Evolutionary conservation across 2,329 filamentous ascomycete genomes (phyloP), one percentile per base, ranked within the genome.

Genomic region (Xylaria sp.): DNA sequence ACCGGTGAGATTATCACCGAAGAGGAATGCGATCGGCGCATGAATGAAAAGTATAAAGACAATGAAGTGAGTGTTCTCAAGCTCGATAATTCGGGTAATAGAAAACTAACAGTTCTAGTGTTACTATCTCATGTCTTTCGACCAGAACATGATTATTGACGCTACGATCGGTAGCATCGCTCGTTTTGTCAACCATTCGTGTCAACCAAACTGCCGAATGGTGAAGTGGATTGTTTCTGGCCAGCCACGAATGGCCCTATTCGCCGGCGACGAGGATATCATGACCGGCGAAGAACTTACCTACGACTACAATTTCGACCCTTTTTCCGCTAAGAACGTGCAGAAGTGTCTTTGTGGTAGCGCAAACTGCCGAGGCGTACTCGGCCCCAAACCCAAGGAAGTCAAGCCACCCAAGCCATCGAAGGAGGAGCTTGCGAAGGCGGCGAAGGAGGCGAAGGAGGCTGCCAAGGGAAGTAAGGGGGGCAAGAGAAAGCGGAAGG

Each of bases 81-180:
- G 34, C 23, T 56, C 23, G 34, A 67, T 59, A 58, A 58, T 44
- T 30, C 18, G 56, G 19, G 3, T 19, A 16, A 39, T 2, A 47
- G 4, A 18, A 55, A 50, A 62, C 65, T 66, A 50, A 60, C 57
- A 16, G 35, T 18, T 51, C 30, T 67, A 96, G 90, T 96, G 92
- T 75, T 97, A 96, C 75, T 99, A 99, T 74, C 80, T 99, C 54
- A 99, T 99, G 94, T 92, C 91, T 58, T 97, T 97, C 72, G 92
- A 97, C 71, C 92, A 97, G 74, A 94, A 95, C 74, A 94, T 97
- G 86, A 96, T 97, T 69, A 96, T 99, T 65, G 94, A 99, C 77
- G 94, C 93, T 39, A 97, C 92, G 34, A 91, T 91, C 58, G 94
- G 94, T 69, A 96, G 91, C 66, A 96, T 97, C 75, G 93, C 94